Percentiles rank a stretch among this genome's conserved stretches.
phyloP scores from a whole-genome alignment of 306 rosid genomes.

The Acacia crassicarpa region DNA sequence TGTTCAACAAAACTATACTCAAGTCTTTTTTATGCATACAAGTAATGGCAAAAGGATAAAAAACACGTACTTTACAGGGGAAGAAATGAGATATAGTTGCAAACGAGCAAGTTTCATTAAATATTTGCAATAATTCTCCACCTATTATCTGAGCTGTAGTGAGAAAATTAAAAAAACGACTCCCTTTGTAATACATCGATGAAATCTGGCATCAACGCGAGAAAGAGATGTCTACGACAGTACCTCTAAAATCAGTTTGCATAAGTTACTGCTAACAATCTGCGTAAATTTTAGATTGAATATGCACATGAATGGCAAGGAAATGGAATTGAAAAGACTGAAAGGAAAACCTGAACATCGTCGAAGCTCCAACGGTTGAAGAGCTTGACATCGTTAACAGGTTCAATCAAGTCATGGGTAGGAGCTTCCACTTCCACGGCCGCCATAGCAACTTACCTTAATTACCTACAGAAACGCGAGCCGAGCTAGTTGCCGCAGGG shows the following conservation, averaged over 20 bases:
- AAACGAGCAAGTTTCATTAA: not conserved
- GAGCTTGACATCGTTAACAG: conserved; percentile 35
- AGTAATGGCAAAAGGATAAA: not conserved
- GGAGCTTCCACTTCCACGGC: conserved; percentile 2
- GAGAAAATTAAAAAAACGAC: not conserved
- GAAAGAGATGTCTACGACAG: not conserved
- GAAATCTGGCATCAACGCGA: not conserved
- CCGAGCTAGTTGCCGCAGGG: not conserved
- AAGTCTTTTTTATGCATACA: not conserved
- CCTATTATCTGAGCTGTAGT: not conserved
- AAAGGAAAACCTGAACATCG: conserved; percentile 31
- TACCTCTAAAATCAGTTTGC: not conserved
- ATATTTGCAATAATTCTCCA: not conserved
- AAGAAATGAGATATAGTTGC: not conserved
- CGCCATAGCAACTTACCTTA: conserved; percentile 11
- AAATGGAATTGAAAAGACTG: not conserved
- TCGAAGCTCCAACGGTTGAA: conserved; percentile 40
- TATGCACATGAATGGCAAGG: not conserved
- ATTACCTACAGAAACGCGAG: not conserved
- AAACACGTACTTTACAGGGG: not conserved
- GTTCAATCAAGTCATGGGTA: not conserved
- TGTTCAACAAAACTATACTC: not conserved
- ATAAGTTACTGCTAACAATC: not conserved
- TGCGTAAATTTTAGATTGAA: not conserved
- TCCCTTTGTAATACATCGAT: not conserved